Percentiles rank a stretch among this genome's conserved stretches.
phyloP scores from a whole-genome alignment of 306 rosid genomes.

The Vigna hirtella region DNA sequence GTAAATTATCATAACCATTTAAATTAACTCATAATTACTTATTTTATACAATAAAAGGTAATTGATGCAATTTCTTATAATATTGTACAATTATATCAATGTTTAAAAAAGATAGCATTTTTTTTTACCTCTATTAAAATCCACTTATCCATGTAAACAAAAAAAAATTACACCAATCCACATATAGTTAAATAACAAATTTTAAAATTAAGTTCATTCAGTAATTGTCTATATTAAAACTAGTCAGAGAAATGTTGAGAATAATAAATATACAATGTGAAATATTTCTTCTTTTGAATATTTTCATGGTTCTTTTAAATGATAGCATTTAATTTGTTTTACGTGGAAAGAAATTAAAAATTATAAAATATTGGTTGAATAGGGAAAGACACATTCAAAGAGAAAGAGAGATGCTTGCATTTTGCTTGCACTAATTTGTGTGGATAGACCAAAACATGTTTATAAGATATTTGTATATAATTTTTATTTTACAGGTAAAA shows the following conservation, averaged over 20 bases:
- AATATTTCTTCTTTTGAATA: background rate
- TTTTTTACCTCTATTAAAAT: no score
- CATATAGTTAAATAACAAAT: background rate
- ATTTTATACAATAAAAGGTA: no score
- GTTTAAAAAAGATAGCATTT: background rate
- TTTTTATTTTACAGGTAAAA: no score
- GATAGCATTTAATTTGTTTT: background rate
- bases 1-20: background rate
- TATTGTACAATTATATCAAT: background rate
- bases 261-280: background rate
- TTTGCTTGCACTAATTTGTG: background rate
- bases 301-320: background rate
- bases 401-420: background rate
- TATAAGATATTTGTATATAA: no score
- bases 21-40: background rate
- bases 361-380: background rate
- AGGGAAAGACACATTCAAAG: background rate
- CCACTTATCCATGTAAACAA: no score
- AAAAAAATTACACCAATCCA: background rate
- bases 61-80: background rate
- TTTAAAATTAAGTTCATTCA: background rate
- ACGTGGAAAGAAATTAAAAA: background rate
- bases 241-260: background rate
- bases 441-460: background rate
- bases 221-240: background rate